A percentile compares a stretch with the other conserved stretches of the same genome.
phyloP scores from a whole-genome alignment of 2,329 filamentous ascomycete species.

The Metarhizium anisopliae region DNA sequence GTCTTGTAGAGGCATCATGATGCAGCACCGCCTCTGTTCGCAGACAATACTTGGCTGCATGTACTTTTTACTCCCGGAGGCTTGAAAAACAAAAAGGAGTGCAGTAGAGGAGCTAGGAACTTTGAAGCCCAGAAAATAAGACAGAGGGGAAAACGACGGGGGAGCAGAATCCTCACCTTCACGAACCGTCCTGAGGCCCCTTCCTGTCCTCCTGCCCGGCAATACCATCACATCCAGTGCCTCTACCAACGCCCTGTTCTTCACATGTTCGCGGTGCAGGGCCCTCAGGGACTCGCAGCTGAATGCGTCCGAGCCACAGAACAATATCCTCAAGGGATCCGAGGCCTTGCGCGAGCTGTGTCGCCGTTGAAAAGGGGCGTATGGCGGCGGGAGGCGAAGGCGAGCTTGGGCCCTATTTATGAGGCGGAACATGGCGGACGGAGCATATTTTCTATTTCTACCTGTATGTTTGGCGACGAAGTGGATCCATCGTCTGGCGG shows the following conservation, averaged over 20 bases:
- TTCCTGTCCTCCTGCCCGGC: constrained; percentile 67
- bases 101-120: too few species aligned
- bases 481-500: too few species aligned
- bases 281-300: constrained; percentile 70
- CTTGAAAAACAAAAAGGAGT: too few species aligned
- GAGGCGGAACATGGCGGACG: constrained; percentile 11
- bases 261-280: constrained; percentile 50
- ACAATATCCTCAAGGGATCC: constrained; percentile 72
- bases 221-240: constrained; percentile 82
- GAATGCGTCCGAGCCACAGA: constrained; percentile 90
- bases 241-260: constrained; percentile 46
- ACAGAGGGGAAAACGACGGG: too few species aligned
- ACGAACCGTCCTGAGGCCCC: constrained; percentile 59
- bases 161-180: constrained; percentile 41
- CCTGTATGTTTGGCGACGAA: neutral
- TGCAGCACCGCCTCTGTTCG: too few species aligned
- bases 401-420: neutral
- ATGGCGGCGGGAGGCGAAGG: neutral
- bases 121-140: too few species aligned
- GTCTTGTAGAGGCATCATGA: too few species aligned
- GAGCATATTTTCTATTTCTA: neutral
- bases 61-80: too few species aligned
- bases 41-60: too few species aligned
- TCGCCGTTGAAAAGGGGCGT: neutral
- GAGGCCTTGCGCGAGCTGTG: constrained; percentile 15